Evolutionary conservation across 371 early-diverging fungal species (phyloP).

Genomic region (Choanephora cucurbitarum): DNA sequence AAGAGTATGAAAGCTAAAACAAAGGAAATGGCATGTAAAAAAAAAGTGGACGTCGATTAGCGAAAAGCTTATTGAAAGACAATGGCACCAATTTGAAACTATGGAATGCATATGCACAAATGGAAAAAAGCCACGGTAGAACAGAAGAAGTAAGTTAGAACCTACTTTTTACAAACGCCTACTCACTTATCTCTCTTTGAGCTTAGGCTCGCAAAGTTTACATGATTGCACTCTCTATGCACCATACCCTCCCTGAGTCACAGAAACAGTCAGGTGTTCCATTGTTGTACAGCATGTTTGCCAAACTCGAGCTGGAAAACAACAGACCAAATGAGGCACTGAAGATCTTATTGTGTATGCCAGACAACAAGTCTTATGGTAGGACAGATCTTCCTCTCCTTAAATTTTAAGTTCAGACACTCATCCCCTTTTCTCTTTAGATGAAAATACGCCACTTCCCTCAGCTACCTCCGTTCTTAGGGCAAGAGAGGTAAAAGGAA

Average conservation of each 20-base stretch:
- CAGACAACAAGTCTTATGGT: constrained; percentile 33
- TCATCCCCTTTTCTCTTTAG: constrained; percentile 6
- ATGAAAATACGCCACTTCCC: constrained; percentile 26
- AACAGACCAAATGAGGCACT: constrained; percentile 50
- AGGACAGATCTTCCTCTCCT: neutral
- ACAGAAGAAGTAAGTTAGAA: constrained; percentile 31
- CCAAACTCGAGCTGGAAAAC: constrained; percentile 59
- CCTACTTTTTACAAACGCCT: neutral
- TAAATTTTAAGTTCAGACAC: too few species aligned
- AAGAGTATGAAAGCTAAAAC: too few species aligned
- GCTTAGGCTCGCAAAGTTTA: constrained; percentile 70
- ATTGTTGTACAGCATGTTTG: constrained; percentile 55
- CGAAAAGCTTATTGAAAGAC: constrained; percentile 58
- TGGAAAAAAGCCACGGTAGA: constrained; percentile 50
- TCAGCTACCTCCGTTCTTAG: constrained; percentile 41
- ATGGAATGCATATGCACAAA: constrained; percentile 72
- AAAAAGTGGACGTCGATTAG: constrained; percentile 60
- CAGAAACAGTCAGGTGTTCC: constrained; percentile 44
- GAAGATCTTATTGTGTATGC: constrained; percentile 47
- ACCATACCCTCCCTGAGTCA: constrained; percentile 40
- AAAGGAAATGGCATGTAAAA: too few species aligned
- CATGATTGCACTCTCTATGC: constrained; percentile 56
- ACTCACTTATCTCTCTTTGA: neutral
- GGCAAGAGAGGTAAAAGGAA: constrained; percentile 50
- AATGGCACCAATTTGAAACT: constrained; percentile 59